These are phyloP conservation scores for Fusarium domesticum DNA, from an alignment of 2,329 filamentous ascomycete species.

Conservation along the genomic window DNA sequence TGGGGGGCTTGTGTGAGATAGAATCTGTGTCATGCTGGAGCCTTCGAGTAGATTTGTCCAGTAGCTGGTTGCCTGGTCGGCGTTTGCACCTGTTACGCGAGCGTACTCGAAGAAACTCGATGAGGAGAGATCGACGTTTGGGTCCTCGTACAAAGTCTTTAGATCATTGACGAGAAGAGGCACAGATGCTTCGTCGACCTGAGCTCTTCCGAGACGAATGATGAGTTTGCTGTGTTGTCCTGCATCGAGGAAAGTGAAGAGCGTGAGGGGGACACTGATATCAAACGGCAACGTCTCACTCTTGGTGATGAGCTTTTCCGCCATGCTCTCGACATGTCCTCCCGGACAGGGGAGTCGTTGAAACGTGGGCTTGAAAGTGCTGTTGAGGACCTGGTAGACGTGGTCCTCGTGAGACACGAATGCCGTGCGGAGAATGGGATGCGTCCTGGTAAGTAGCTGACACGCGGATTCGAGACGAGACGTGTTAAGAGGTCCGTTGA, in stretches of 20 bases:
- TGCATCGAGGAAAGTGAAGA: slow-evolving; percentile 50
- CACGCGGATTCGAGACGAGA: slow-evolving; percentile 48
- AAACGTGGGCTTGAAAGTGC: slow-evolving; percentile 44
- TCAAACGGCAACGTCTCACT: slow-evolving; percentile 41
- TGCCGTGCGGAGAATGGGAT: slow-evolving; percentile 53
- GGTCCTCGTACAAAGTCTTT: slow-evolving; percentile 42
- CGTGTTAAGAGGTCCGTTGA: slow-evolving; percentile 42
- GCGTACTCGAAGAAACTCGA: slow-evolving; percentile 50
- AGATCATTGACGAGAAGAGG: slow-evolving; percentile 49
- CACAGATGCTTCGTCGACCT: slow-evolving; percentile 48
- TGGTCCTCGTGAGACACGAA: slow-evolving; percentile 48
- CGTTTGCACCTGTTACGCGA: slow-evolving; percentile 39
- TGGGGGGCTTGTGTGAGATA: slow-evolving; percentile 42
- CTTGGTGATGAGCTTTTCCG: slow-evolving; percentile 42
- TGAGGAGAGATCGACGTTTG: slow-evolving; percentile 34
- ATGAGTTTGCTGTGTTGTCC: slow-evolving; percentile 47
- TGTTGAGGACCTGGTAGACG: slow-evolving; percentile 49
- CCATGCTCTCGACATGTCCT: slow-evolving; percentile 38
- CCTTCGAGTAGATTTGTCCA: slow-evolving; percentile 46
- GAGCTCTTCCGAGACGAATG: slow-evolving; percentile 47
- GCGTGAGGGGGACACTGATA: slow-evolving; percentile 45
- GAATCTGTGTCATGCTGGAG: slow-evolving; percentile 45
- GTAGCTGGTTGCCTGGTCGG: slow-evolving; percentile 41
- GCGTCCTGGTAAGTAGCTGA: slow-evolving; percentile 41
- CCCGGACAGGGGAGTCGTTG: slow-evolving; percentile 40